These are phyloP conservation scores for Clonostachys rhizophaga DNA, from an alignment of 2,329 filamentous ascomycete genomes.

Conservation along the genomic window DNA sequence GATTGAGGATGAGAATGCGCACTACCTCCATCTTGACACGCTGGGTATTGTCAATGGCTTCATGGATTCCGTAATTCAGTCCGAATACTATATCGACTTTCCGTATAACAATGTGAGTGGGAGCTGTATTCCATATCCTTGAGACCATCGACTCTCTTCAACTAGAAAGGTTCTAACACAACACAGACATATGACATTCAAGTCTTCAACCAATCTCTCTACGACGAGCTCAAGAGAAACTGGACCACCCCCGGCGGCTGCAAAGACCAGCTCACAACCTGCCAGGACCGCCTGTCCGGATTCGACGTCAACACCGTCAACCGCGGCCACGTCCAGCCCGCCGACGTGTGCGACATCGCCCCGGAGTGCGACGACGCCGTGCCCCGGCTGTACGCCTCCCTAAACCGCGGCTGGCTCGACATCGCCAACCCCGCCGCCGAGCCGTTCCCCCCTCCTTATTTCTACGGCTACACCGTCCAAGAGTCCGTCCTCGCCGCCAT, in stretches of 20 bases:
- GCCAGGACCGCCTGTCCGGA: constrained; percentile 40
- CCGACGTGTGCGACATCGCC: constrained; percentile 38
- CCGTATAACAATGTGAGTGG: constrained; percentile 52
- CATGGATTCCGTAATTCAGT: constrained; percentile 59
- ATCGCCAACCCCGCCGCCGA: constrained; percentile 51
- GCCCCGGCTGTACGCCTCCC: constrained; percentile 47
- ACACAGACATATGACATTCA: constrained; percentile 50
- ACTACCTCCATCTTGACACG: constrained; percentile 48
- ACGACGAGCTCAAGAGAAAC: constrained; percentile 18
- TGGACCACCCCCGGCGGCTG: constrained; percentile 39
- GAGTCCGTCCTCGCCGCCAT: constrained; percentile 51
- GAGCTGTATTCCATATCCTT: background rate
- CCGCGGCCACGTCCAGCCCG: constrained; percentile 16
- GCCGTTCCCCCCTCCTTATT: constrained; percentile 60
- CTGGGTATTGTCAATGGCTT: constrained; percentile 69
- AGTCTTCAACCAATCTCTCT: constrained; percentile 42
- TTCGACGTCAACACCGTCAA: constrained; percentile 43
- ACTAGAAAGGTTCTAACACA: background rate
- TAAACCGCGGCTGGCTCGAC: constrained; percentile 52
- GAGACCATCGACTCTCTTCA: constrained; percentile 41
- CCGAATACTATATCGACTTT: constrained; percentile 49
- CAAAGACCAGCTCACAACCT: constrained; percentile 43
- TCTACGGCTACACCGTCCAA: constrained; percentile 57
- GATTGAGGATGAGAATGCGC: constrained; percentile 32
- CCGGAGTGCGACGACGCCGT: constrained; percentile 48